Conservation (phyloP, 2,329 filamentous ascomycete genomes). For the Fusarium sp. region DNA sequence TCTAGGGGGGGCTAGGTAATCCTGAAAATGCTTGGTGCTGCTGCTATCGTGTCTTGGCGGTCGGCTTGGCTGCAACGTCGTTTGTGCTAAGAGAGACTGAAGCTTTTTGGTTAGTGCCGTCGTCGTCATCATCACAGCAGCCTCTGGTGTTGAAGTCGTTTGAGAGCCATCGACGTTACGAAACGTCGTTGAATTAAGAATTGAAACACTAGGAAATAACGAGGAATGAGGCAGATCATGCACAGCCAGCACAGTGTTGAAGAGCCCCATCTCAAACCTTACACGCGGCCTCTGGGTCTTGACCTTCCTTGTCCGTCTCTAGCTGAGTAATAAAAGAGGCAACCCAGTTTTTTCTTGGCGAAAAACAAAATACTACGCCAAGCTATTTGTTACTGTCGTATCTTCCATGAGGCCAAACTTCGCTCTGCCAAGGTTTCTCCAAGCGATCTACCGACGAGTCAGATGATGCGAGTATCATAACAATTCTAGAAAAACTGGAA, state of each 20-base stretch:
- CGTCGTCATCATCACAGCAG: slow-evolving; percentile 20
- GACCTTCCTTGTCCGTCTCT: background rate
- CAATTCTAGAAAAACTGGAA: background rate
- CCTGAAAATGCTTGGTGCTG: slow-evolving; percentile 13
- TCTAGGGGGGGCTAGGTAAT: background rate
- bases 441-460: slow-evolving; percentile 1
- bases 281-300: background rate
- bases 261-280: background rate
- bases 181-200: slow-evolving; percentile 19
- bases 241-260: background rate
- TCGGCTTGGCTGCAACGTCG: slow-evolving; percentile 29
- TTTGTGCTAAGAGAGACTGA: slow-evolving; percentile 2
- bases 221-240: background rate
- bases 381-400: slow-evolving; percentile 1
- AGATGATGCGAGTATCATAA: slow-evolving; percentile 16
- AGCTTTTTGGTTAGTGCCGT: slow-evolving; percentile 6
- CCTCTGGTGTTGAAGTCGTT: background rate
- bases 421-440: slow-evolving; percentile 8
- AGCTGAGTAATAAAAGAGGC: background rate
- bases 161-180: background rate
- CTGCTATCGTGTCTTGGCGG: slow-evolving; percentile 27
- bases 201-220: background rate
- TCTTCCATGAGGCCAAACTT: background rate
- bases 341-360: slow-evolving; percentile 13
- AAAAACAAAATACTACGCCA: slow-evolving; percentile 4